Evolutionary conservation across 2,329 filamentous ascomycete species (phyloP), one percentile per base, ranked within the genome.

Genomic region (Mycosphaerella sp.): DNA sequence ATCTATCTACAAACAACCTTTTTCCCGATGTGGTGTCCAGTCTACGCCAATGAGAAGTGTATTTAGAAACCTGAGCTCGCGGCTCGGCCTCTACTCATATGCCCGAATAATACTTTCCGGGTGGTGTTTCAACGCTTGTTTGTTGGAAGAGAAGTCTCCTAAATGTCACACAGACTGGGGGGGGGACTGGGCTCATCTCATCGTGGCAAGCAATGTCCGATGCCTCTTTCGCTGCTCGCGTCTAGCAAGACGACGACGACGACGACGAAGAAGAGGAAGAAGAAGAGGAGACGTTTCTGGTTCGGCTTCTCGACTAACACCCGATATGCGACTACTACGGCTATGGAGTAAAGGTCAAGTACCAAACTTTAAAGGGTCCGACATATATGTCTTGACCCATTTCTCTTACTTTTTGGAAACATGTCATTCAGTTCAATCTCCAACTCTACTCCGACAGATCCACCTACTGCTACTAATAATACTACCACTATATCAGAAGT

Each of bases 361-460:
- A 5, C 8, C 9, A 32, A 32, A 21, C 21, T n/a, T 32, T 3
- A 32, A 32, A 32, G 3, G 4, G 3, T 32, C 30, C 37, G 37
- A 49, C 45, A 49, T 35, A 41, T 49, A 49, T 49, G 41, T 49
- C 36, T 41, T 49, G 30, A 27, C 39, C 28, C 35, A 7, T 5
- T 37, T 27, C 13, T 42, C 37, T 18, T 21, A 13, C 32, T 21
- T 21, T 27, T 21, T 18, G 10, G 50, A 44, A 48, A 43, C 21
- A 58, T 58, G 56, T 56, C 56, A 44, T 40, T 45, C 41, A 41
- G 13, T 13, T n/a, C 21, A 16, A 25, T 30, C 13, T 44, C 41
- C 42, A 40, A 49, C 28, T 13, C 41, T 49, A 21, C 45, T 44
- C 4, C n/a, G 14, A 35, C 10, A 10, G 32, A 35, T 14, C 10